Evolutionary conservation across 2,329 filamentous ascomycete species (phyloP).

Genomic region (Alternaria arbusti): DNA sequence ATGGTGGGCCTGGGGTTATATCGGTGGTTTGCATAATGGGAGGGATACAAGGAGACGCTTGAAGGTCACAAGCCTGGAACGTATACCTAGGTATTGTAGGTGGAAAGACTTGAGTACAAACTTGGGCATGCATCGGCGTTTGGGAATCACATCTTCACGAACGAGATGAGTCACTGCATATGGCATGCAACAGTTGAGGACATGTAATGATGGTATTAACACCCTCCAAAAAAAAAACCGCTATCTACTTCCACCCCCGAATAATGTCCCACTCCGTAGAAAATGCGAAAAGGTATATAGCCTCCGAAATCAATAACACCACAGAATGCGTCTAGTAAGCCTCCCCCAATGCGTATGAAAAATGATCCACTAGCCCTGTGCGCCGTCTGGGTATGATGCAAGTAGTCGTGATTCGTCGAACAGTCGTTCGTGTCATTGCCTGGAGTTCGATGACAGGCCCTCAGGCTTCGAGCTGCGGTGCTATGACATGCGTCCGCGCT

Average conservation of each 20-base stretch:
- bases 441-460: not conserved
- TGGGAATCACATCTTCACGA: not conserved
- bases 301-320: slow-evolving; percentile 28
- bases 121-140: not conserved
- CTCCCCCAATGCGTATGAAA: slow-evolving; percentile 30
- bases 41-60: not conserved
- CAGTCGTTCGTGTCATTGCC: slow-evolving; percentile 9
- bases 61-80: not conserved
- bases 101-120: not conserved
- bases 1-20: slow-evolving; percentile 55
- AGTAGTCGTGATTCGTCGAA: slow-evolving; percentile 22
- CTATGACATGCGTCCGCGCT: slow-evolving; percentile 48
- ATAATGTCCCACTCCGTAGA: slow-evolving; percentile 21
- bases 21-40: slow-evolving; percentile 45
- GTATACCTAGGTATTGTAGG: not conserved
- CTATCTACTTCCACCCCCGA: slow-evolving; percentile 3
- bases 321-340: slow-evolving; percentile 31
- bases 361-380: slow-evolving; percentile 22
- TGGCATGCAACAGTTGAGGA: not conserved
- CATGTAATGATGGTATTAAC: not conserved
- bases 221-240: not conserved
- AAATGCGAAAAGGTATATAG: slow-evolving; percentile 15
- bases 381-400: slow-evolving; percentile 29
- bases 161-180: not conserved
- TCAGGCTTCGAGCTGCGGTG: not conserved